Evolutionary conservation across 2,329 filamentous ascomycete species (phyloP).

Genomic region (Apiospora hydei): DNA sequence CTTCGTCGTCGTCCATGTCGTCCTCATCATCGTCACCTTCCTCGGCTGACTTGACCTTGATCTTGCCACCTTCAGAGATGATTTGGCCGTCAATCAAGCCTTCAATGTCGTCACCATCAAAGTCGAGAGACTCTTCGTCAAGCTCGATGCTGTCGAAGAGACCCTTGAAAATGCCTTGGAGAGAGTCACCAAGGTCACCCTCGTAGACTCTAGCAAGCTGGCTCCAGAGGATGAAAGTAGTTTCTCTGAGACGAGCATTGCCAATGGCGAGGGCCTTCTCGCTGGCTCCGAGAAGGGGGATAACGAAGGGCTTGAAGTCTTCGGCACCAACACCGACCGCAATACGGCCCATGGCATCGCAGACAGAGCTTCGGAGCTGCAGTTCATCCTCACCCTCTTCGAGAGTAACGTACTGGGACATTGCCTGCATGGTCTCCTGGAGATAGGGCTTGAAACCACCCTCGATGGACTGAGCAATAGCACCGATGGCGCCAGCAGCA

Average conservation of each 20-base stretch:
- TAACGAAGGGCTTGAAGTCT: slow-evolving; percentile 89
- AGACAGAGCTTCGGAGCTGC: slow-evolving; percentile 86
- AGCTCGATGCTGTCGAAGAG: slow-evolving; percentile 87
- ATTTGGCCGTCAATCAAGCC: slow-evolving; percentile 50
- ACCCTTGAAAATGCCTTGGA: slow-evolving; percentile 78
- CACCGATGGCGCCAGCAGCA: slow-evolving; percentile 87
- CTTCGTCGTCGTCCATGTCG: slow-evolving; percentile 59
- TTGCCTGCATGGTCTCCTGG: slow-evolving; percentile 85
- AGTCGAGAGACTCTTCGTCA: slow-evolving; percentile 85
- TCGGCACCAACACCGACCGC: slow-evolving; percentile 85
- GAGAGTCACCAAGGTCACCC: slow-evolving; percentile 80
- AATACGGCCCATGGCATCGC: slow-evolving; percentile 93
- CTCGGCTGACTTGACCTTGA: slow-evolving; percentile 75
- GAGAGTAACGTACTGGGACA: slow-evolving; percentile 82
- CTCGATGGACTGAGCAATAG: slow-evolving; percentile 86
- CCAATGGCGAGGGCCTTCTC: slow-evolving; percentile 90
- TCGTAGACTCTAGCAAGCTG: slow-evolving; percentile 93
- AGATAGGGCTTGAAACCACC: slow-evolving; percentile 91
- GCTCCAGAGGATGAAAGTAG: slow-evolving; percentile 96
- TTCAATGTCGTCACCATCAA: slow-evolving; percentile 67
- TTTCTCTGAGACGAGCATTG: slow-evolving; percentile 91
- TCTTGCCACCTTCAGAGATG: slow-evolving; percentile 81
- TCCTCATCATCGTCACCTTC: slow-evolving; percentile 87
- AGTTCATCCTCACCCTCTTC: slow-evolving; percentile 92
- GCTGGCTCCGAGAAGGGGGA: slow-evolving; percentile 88